Evolutionary conservation across 208 protist genomes (phyloP), one percentile per base, ranked within the genome.

Genomic region (Trypanosoma grayi): DNA sequence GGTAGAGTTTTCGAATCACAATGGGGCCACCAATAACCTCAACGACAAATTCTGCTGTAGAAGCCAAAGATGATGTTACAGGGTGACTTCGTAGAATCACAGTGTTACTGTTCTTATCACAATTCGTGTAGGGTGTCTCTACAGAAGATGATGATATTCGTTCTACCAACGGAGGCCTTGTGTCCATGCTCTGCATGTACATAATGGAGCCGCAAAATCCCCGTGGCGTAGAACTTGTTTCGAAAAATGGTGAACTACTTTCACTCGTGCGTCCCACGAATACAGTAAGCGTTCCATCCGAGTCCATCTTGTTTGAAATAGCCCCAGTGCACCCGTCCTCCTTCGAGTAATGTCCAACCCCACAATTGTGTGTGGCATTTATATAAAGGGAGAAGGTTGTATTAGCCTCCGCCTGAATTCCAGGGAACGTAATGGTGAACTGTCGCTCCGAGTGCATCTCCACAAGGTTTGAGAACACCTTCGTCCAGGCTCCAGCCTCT

Each of bases 291-390:
- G 73, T 80, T 44, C 84, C 85, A 69, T 96, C 90, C 2, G 50
- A 79, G 73, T 96, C 90, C 55, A 94, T 73, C 66, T 83, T 82
- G 33, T 60, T 65, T 13, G 81, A 87, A 34, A 93, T 79, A 34
- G 79, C 79, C 13, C 85, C 90, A 7, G 62, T 59, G 60, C 83
- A 91, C 11, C 87, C 87, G 46, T 91, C 83, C 53, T 94, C 87
- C 60, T 89, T 82, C 34, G 77, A 67, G 66, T 90, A 96, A 55
- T 90, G 86, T 43, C 90, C 83, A 34, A 96, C 74, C 14, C 83
- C 87, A 66, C 81, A 95, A 76, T 93, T 96, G 65, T 93, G 83
- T 4, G 84, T 90, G 10, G 85, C 85, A 74, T 96, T 92, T 53
- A 96, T 79, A 66, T 93, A 96, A 18, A 96, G 78, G 16, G 87